phyloP scores from a whole-genome alignment of 1,284 basidiomycete genomes.

The Inonotus hispidus region DNA sequence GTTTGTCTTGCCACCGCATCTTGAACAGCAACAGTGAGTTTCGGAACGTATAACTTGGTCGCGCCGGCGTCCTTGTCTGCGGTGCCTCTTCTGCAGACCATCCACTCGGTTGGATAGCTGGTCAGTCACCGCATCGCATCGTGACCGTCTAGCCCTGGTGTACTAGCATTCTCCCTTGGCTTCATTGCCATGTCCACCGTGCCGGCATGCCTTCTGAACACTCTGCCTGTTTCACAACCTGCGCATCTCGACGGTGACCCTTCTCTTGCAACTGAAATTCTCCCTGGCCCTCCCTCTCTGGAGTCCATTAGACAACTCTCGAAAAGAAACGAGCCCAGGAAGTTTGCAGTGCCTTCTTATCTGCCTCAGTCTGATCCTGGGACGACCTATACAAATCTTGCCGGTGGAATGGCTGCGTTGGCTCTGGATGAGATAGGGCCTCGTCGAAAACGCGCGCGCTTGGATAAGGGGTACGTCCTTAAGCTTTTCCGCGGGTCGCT shows the following conservation, averaged over 20 bases:
- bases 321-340: slow-evolving; percentile 70
- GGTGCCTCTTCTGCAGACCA: background rate
- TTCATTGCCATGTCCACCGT: slow-evolving; percentile 10
- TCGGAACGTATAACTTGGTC: background rate
- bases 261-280: slow-evolving; percentile 73
- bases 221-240: slow-evolving; percentile 61
- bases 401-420: slow-evolving; percentile 51
- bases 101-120: background rate
- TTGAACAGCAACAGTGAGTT: background rate
- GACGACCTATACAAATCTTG: slow-evolving; percentile 65
- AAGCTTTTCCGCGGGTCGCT: background rate
- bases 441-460: slow-evolving; percentile 63
- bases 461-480: slow-evolving; percentile 62
- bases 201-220: slow-evolving; percentile 15
- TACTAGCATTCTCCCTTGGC: background rate
- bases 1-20: background rate
- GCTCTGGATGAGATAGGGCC: slow-evolving; percentile 55
- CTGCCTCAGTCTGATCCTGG: slow-evolving; percentile 75
- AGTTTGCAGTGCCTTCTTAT: slow-evolving; percentile 62
- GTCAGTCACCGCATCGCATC: background rate
- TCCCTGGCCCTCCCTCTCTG: slow-evolving; percentile 73
- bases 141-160: background rate
- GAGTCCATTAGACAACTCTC: slow-evolving; percentile 58
- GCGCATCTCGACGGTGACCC: slow-evolving; percentile 74
- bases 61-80: background rate